Percentiles rank a stretch among this genome's conserved stretches.
Conservation (phyloP, 495 filamentous ascomycete genomes). For the Penicillium odoratum region DNA sequence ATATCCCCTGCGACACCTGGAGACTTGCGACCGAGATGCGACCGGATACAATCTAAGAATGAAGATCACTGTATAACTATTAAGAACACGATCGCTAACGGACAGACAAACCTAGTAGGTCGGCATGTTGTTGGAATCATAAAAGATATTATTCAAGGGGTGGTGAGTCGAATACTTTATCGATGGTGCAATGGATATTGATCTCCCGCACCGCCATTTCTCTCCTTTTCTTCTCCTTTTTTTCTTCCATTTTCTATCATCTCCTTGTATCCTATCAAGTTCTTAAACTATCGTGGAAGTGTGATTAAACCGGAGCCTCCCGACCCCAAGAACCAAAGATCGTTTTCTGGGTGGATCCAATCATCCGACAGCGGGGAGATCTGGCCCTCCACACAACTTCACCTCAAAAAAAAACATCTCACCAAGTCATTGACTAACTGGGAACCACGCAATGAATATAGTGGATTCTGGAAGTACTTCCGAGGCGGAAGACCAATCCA, state of each 20-base stretch:
- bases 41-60: constrained; percentile 9
- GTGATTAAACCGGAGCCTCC: not conserved
- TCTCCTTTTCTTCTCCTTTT: constrained; percentile 15
- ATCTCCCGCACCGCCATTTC: constrained; percentile 24
- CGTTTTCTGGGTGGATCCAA: constrained; percentile 6
- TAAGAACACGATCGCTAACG: not conserved
- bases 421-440: constrained; percentile 21
- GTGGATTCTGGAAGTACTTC: constrained; percentile 41
- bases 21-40: constrained; percentile 5
- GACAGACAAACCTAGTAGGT: constrained; percentile 8
- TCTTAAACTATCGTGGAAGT: not conserved
- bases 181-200: constrained; percentile 31
- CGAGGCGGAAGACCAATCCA: constrained; percentile 43
- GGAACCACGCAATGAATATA: constrained; percentile 36
- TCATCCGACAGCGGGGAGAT: constrained; percentile 7
- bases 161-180: constrained; percentile 33
- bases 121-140: constrained; percentile 21
- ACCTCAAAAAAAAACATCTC: not conserved
- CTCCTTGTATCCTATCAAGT: not conserved
- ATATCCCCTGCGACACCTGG: too few species aligned
- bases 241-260: not conserved
- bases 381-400: constrained; percentile 11
- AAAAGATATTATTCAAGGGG: constrained; percentile 22
- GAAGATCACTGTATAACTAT: not conserved
- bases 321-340: not conserved